Evolutionary conservation across 2,329 filamentous ascomycete genomes (phyloP), one percentile per base, ranked within the genome.

Genomic region (Fusarium tupiense): DNA sequence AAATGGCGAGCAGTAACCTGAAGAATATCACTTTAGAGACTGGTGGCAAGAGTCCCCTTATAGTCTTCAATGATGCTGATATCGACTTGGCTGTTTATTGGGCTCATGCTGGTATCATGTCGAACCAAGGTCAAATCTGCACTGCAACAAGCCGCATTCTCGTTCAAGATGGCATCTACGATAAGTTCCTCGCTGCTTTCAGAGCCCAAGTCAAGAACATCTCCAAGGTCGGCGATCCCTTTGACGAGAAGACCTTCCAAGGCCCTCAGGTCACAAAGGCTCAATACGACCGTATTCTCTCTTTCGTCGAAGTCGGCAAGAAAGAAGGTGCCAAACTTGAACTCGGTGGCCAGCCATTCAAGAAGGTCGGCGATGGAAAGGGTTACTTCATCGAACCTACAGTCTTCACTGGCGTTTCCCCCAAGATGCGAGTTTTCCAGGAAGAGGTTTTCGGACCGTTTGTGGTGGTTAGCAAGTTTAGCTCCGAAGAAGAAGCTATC

Each of bases 191-290:
- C 56, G 67, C 41, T 19, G 71, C 71, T 5, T 74, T 74, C 24
- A 46, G 47, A 19, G 40, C 46, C 0, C 67, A 74, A 26, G 72
- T 74, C 5, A 71, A 74, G 44, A 60, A 69, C 26, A 88, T 89
- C 40, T 91, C 88, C 75, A 88, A 91, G 59, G 87, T 94, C 19
- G 93, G 93, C 62, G 89, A 94, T 77, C 92, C 92, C 0, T 94
- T 94, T 80, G 86, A 87, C 10, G 88, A 92, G 73, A 85, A 85
- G 43, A 94, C 92, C 2, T 93, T 91, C 84, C 92, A 94, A 78
- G 93, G 93, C 1, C 93, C 93, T 0, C 92, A 94, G 78, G 89
- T 94, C 52, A 92, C 91, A 10, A 91, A 91, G 79, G 82, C 85
- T 13, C 93, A 95, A 79, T 93, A 92, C 76, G 91, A 94, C 58